Evolutionary conservation across 1,284 basidiomycete genomes (phyloP).

Genomic region (Ustilago loliicola): DNA sequence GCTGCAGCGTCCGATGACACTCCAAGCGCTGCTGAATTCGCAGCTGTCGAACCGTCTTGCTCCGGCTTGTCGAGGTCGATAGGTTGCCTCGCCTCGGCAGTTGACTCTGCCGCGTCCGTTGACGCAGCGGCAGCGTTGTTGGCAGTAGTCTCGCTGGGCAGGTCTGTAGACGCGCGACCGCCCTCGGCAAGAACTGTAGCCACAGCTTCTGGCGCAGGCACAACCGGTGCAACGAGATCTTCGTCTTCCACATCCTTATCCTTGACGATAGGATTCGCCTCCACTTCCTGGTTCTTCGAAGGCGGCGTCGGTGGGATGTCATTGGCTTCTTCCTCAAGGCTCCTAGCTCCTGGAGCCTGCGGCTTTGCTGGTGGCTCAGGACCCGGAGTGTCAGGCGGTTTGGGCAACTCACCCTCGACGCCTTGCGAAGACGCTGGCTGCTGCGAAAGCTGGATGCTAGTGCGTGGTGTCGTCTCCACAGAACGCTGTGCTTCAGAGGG

Average conservation of each 20-base stretch:
- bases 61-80: background rate
- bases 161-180: constrained; percentile 6
- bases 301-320: constrained; percentile 38
- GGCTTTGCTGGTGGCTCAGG: constrained; percentile 13
- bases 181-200: constrained; percentile 24
- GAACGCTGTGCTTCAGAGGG: constrained; percentile 19
- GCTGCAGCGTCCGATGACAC: background rate
- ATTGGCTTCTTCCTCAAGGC: constrained; percentile 37
- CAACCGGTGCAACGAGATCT: constrained; percentile 36
- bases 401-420: background rate
- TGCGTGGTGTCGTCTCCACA: constrained; percentile 35
- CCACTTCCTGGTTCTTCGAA: constrained; percentile 21
- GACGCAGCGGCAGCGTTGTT: background rate
- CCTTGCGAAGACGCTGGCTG: background rate
- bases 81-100: background rate
- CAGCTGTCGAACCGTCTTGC: background rate
- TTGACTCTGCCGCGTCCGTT: background rate
- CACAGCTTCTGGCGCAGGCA: constrained; percentile 33
- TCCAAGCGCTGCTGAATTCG: background rate
- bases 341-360: constrained; percentile 15
- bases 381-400: background rate
- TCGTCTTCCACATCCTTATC: constrained; percentile 31
- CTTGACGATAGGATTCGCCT: constrained; percentile 7
- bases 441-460: constrained; percentile 36
- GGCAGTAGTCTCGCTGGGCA: background rate